Conservation (phyloP, 345 rosid genomes). For the Acer campestre region DNA sequence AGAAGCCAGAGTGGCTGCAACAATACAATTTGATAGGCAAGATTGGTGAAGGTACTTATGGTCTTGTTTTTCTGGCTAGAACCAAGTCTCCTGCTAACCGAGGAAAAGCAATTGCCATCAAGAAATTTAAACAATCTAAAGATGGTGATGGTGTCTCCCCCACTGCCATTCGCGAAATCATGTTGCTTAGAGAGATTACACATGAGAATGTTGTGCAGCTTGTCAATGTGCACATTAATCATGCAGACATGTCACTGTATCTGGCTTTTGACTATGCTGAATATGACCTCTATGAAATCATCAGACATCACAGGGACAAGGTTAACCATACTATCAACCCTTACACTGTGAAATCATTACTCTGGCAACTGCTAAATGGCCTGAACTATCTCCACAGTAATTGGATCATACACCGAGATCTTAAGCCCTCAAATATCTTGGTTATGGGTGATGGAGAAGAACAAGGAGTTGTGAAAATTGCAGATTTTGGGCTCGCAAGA, state of each 20-base stretch:
- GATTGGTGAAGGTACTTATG: conserved; percentile 99
- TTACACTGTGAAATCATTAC: conserved; percentile 89
- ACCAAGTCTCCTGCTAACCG: conserved; percentile 74
- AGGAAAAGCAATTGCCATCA: conserved; percentile 90
- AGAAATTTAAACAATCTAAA: conserved; percentile 98
- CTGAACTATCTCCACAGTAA: conserved; percentile 96
- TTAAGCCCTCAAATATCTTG: conserved; percentile 97
- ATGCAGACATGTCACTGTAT: conserved; percentile 89
- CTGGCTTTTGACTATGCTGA: conserved; percentile 96
- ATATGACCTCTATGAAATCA: conserved; percentile 94
- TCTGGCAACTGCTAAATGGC: conserved; percentile 99
- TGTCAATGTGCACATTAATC: conserved; percentile 96
- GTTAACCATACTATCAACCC: conserved; percentile 61
- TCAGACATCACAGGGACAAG: conserved; percentile 92
- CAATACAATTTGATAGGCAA: conserved; percentile 96
- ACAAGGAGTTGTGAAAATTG: conserved; percentile 93
- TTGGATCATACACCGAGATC: conserved; percentile 98
- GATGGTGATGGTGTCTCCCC: conserved; percentile 99
- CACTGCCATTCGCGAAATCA: conserved; percentile 99
- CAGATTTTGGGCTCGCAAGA: conserved; percentile 97
- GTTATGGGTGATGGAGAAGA: conserved; percentile 99
- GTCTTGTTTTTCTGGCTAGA: conserved; percentile 94
- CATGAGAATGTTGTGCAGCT: conserved; percentile 98
- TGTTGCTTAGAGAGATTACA: conserved; percentile 91
- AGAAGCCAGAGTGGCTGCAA: conserved; percentile 98